Percentiles rank a stretch among this genome's conserved stretches.
Conservation (phyloP, 768 basidiomycete genomes). For the Leccinum ochraceum region DNA sequence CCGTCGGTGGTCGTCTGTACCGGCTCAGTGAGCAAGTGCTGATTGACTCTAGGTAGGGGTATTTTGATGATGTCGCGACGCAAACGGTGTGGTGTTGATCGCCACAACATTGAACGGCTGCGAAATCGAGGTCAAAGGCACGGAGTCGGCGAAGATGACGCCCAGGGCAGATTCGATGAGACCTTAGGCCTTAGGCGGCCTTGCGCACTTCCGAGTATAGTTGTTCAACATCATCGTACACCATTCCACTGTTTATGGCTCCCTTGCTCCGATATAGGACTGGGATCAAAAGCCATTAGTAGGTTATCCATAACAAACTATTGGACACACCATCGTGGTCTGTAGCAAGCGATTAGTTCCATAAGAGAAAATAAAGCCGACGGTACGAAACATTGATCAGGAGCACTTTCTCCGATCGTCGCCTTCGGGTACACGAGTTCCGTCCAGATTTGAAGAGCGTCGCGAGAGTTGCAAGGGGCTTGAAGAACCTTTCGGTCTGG, state of each 20-base stretch:
- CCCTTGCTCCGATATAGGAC: conserved; percentile 56
- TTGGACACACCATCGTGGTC: conserved; percentile 75
- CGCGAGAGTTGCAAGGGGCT: conserved; percentile 83
- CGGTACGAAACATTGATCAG: conserved; percentile 70
- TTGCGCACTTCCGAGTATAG: conserved; percentile 78
- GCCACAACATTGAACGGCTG: conserved; percentile 48
- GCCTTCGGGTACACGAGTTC: conserved; percentile 72
- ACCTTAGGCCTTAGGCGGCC: conserved; percentile 20
- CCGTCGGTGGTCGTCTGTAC: conserved; percentile 70
- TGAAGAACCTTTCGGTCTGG: neutral
- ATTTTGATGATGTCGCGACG: conserved; percentile 78
- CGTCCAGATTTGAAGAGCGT: conserved; percentile 53
- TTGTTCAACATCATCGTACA: conserved; percentile 92
- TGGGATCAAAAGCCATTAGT: conserved; percentile 24
- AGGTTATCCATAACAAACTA: neutral
- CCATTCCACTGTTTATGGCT: conserved; percentile 70
- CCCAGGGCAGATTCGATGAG: conserved; percentile 78
- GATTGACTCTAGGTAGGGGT: conserved; percentile 48
- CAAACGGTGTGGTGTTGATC: conserved; percentile 81
- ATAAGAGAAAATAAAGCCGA: neutral
- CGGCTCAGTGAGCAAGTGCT: conserved; percentile 50
- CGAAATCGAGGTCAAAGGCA: conserved; percentile 31
- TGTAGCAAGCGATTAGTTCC: conserved; percentile 26
- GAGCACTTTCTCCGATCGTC: conserved; percentile 85
- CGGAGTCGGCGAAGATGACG: conserved; percentile 46